phyloP scores from a whole-genome alignment of 306 rosid genomes.

The Leucaena leucocephala region DNA sequence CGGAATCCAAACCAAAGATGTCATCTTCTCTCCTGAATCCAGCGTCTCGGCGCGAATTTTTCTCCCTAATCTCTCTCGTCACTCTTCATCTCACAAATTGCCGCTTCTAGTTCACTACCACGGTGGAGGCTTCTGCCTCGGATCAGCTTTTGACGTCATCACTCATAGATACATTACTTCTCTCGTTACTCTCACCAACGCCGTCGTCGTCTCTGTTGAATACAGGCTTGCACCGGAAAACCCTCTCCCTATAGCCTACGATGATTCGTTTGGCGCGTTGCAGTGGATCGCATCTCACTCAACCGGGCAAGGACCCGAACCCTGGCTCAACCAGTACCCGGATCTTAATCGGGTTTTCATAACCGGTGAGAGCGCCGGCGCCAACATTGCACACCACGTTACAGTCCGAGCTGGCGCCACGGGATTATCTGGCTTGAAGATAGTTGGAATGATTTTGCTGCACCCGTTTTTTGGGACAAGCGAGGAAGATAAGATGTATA shows the following conservation, averaged over 20 bases:
- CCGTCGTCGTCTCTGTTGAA: conserved; percentile 32
- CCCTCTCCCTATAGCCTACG: conserved; percentile 39
- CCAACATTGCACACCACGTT: conserved; percentile 39
- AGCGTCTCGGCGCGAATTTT: conserved; percentile 29
- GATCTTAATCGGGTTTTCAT: conserved; percentile 36
- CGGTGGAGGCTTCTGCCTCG: conserved; percentile 43
- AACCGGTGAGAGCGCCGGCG: conserved; percentile 40
- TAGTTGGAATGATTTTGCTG: conserved; percentile 25
- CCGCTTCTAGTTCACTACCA: conserved; percentile 45
- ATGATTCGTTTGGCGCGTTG: conserved; percentile 36
- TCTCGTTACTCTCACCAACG: conserved; percentile 18
- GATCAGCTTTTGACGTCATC: conserved; percentile 27
- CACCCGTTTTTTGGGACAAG: conserved; percentile 32
- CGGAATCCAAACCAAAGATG: conserved; percentile 35
- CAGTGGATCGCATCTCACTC: conserved; percentile 35
- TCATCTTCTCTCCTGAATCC: conserved; percentile 12
- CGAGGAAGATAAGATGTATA: conserved; percentile 32
- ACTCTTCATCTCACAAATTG: conserved; percentile 4
- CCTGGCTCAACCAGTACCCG: conserved; percentile 32
- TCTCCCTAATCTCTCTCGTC: conserved; percentile 17
- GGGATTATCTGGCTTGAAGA: conserved; percentile 14
- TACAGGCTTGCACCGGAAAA: conserved; percentile 43
- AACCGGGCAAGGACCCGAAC: conserved; percentile 33
- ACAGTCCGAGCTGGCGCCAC: conserved; percentile 30
- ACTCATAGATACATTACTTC: conserved; percentile 15